A percentile compares a stretch with the other conserved stretches of the same genome.
Evolutionary conservation across 2,329 filamentous ascomycete species (phyloP).

Genomic region (Botrytis byssoidea): DNA sequence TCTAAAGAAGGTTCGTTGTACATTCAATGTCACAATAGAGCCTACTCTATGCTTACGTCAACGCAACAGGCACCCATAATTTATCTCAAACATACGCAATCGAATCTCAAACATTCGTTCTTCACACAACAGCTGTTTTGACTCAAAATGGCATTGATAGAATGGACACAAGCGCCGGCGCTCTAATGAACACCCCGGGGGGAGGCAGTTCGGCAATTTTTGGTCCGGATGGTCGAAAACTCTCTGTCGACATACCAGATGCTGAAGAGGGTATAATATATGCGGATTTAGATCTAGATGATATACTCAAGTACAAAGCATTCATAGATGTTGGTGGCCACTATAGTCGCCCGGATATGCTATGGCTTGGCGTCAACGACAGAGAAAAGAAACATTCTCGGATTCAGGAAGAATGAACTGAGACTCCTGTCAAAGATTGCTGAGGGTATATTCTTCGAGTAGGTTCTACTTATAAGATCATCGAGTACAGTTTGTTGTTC

Average conservation of each 20-base stretch:
- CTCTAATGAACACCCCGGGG: conserved; percentile 46
- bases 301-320: conserved; percentile 25
- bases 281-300: conserved; percentile 39
- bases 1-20: conserved; percentile 31
- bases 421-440: neutral
- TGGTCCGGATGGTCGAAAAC: conserved; percentile 48
- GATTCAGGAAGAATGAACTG: neutral
- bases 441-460: neutral
- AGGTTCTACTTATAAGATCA: neutral
- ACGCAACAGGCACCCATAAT: conserved; percentile 40
- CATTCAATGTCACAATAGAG: conserved; percentile 27
- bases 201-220: conserved; percentile 54
- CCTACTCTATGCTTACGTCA: too few species aligned
- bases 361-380: conserved; percentile 30
- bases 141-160: conserved; percentile 35
- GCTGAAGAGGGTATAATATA: conserved; percentile 54
- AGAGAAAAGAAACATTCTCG: conserved; percentile 23
- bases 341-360: conserved; percentile 30
- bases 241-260: conserved; percentile 45
- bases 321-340: conserved; percentile 31
- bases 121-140: conserved; percentile 55
- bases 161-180: neutral
- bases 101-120: conserved; percentile 55
- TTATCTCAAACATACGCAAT: conserved; percentile 57
- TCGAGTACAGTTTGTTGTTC: neutral